Conservation (phyloP, 305 asterid genomes). For the Fraxinus paxiana region DNA sequence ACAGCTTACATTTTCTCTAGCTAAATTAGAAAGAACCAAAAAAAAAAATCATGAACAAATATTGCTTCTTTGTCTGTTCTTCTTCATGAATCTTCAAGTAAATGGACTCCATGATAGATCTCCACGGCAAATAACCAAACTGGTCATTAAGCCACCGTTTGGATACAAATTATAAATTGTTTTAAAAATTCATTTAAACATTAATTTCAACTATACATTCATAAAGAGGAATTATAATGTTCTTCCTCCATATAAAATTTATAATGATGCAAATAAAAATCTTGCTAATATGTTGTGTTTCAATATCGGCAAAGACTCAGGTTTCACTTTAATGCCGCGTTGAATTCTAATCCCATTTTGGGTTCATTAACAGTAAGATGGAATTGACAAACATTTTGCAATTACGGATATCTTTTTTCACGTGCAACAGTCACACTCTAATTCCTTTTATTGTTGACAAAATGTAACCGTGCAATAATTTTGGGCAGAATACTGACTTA, state of each 20-base stretch:
- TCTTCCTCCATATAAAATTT: background rate
- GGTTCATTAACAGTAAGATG: background rate
- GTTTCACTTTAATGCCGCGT: background rate
- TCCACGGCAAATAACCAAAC: background rate
- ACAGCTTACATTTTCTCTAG: background rate
- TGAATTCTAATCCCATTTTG: background rate
- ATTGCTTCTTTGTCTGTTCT: background rate
- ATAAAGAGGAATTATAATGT: background rate
- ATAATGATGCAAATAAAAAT: background rate
- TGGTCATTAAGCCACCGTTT: background rate
- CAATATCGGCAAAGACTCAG: background rate
- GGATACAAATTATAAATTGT: background rate
- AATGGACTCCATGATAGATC: background rate
- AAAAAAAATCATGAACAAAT: background rate
- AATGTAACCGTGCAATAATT: no score
- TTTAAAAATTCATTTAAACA: background rate
- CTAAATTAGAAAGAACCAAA: no score
- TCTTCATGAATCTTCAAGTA: background rate
- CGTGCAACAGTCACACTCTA: constrained; percentile 11
- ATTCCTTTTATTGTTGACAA: background rate
- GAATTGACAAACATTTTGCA: no score
- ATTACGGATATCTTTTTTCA: background rate
- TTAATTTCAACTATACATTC: background rate
- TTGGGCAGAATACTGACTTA: no score
- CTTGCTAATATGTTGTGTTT: background rate